Evolutionary conservation across 2,329 filamentous ascomycete species (phyloP).

Genomic region (Hymenoscyphus salicellus): DNA sequence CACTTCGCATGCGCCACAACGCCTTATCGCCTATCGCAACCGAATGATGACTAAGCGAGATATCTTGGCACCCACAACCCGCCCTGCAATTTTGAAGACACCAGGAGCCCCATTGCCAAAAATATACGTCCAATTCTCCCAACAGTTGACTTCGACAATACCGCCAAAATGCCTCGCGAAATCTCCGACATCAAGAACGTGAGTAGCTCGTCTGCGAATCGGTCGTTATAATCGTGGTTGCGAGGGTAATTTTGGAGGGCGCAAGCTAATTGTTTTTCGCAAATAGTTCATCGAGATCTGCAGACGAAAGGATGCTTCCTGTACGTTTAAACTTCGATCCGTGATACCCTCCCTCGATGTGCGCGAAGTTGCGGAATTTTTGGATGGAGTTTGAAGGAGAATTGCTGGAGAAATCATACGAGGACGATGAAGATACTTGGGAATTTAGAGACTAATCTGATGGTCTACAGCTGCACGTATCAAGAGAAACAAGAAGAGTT

Average conservation of each 20-base stretch:
- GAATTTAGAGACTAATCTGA: constrained; percentile 19
- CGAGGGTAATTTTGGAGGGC: background rate
- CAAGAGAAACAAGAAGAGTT: constrained; percentile 90
- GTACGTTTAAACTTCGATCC: constrained; percentile 58
- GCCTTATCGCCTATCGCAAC: constrained; percentile 3
- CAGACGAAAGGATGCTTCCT: constrained; percentile 98
- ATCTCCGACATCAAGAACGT: constrained; percentile 81
- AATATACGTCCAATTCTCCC: constrained; percentile 22
- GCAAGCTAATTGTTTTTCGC: background rate
- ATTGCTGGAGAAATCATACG: constrained; percentile 3
- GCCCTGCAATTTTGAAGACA: constrained; percentile 1
- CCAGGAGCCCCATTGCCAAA: constrained; percentile 8
- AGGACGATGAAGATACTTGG: background rate
- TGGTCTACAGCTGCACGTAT: constrained; percentile 69
- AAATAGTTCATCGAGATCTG: constrained; percentile 98
- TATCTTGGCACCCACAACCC: constrained; percentile 8
- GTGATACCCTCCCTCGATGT: background rate
- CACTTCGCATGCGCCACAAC: background rate
- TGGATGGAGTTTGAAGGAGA: background rate
- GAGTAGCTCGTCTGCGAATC: constrained; percentile 27
- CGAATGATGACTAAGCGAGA: constrained; percentile 10
- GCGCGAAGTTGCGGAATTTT: background rate
- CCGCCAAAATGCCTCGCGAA: constrained; percentile 18
- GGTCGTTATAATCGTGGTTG: background rate
- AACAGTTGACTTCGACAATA: constrained; percentile 29